Base-by-base conservation (phyloP, 2,329 filamentous ascomycete species). In the Colletotrichum truncatum region DNA sequence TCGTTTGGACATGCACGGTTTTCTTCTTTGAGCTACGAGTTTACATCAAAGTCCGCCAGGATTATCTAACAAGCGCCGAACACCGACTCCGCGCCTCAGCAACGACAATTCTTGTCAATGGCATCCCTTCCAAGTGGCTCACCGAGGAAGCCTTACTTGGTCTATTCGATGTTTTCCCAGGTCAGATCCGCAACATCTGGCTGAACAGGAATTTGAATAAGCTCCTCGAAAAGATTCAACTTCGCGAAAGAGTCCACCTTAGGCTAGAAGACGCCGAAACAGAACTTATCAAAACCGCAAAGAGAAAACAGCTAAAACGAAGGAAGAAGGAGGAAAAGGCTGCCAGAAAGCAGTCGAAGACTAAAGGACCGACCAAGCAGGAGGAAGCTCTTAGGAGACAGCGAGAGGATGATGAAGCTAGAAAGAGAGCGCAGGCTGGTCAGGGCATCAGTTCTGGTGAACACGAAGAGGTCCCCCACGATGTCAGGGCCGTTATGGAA, bases 151-250 rank as follows among this genome's bases (percentile, higher is more conserved):
- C 93, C 1, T 84, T 99, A 4, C 86, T 89, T 63, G 91, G 91
- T 0, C 83, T 99, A 0, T 99, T 97, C 73, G 96, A 99, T 75
- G 94, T 98, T 1, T 98, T 98, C 71, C 96, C 96, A 0, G 96
- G 96, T 18, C 96, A 96, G 28, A 91, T 99, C 73, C 89, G 93
- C 65, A 98, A 98, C 70, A 92, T 99, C 48, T 99, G 95, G 94
- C 90, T 99, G 71, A 99, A 98, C 65, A 88, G 95, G 67, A 93
- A 99, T 74, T 91, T 93, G 70, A 93, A 94, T 43, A 86, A 90
- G 8, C 85, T 99, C 10, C 86, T 93, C 48, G 91, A 94, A 67
- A 98, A 98, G 75, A 91, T 98, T 46, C 87, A 92, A 51, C 81
- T 88, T 68, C 87, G 96, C 45, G 88, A 94, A 66, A 80, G 85